A percentile compares a stretch with the other conserved stretches of the same genome.
Evolutionary conservation across 179 eudicot genomes (phyloP).

Genomic region (Carnegiea gigantea): DNA sequence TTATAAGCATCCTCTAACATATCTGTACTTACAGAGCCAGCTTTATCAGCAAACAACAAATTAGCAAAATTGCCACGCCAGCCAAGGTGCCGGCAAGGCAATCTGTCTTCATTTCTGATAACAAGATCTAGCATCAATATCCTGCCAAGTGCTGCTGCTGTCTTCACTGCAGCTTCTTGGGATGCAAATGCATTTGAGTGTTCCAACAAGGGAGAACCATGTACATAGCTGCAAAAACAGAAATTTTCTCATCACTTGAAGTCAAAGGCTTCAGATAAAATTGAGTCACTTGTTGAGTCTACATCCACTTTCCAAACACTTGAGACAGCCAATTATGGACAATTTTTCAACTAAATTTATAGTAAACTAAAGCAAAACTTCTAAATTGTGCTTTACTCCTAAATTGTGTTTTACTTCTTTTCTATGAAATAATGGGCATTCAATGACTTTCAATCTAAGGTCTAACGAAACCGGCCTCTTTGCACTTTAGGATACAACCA

Average conservation of each 20-base stretch:
- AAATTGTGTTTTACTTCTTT: not conserved
- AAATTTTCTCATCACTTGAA: not conserved
- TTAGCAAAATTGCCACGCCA: constrained; percentile 99
- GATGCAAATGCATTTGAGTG: constrained; percentile 68
- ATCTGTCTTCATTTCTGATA: constrained; percentile 96
- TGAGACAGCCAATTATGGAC: not conserved
- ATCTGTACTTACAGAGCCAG: constrained; percentile 52
- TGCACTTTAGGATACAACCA: not conserved
- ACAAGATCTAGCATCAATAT: constrained; percentile 92
- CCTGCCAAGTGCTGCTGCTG: constrained; percentile 88
- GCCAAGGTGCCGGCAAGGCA: constrained; percentile 87
- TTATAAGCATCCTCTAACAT: constrained; percentile 77
- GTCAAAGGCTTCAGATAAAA: constrained; percentile 9
- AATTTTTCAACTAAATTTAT: not conserved
- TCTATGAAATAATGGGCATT: too few species aligned
- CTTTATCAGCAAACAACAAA: constrained; percentile 72
- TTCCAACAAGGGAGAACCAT: constrained; percentile 90
- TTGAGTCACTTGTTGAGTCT: not conserved
- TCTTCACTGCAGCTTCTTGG: constrained; percentile 66
- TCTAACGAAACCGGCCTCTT: not conserved
- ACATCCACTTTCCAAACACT: not conserved
- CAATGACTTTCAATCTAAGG: too few species aligned
- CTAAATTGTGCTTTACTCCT: not conserved
- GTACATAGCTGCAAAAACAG: constrained; percentile 72
- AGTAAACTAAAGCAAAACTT: not conserved